Conservation (phyloP, 2,329 filamentous ascomycete species). For the Pestalotiopsis sp. region DNA sequence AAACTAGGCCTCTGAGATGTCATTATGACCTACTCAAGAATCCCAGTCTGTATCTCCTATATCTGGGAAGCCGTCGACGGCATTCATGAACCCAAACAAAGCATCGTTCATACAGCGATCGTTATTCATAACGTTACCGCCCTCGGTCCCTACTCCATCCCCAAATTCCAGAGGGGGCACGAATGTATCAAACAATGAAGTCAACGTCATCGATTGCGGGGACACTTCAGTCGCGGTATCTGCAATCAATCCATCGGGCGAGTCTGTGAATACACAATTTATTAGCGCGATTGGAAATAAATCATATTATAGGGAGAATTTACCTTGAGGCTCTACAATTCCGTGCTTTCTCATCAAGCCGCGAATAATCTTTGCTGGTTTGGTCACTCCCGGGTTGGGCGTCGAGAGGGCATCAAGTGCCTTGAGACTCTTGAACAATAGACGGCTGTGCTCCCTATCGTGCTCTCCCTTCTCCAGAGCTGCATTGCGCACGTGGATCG, state of each 20-base stretch:
- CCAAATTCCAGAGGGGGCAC: not conserved
- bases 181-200: slow-evolving; percentile 6
- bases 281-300: not conserved
- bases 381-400: slow-evolving; percentile 4
- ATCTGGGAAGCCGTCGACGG: not conserved
- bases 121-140: not conserved
- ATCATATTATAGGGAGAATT: not conserved
- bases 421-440: not conserved
- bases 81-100: slow-evolving; percentile 4
- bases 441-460: not conserved
- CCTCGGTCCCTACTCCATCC: not conserved
- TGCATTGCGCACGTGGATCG: not conserved
- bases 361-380: not conserved
- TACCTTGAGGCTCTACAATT: not conserved
- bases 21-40: not conserved
- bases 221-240: not conserved
- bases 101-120: not conserved
- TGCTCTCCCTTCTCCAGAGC: not conserved
- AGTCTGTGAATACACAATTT: not conserved
- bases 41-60: not conserved
- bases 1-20: not conserved
- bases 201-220: not conserved
- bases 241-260: not conserved
- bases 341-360: slow-evolving; percentile 1
- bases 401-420: slow-evolving; percentile 1